Conservation (phyloP, 192 early-diverging fungal genomes). For the Podochytrium sp. region DNA sequence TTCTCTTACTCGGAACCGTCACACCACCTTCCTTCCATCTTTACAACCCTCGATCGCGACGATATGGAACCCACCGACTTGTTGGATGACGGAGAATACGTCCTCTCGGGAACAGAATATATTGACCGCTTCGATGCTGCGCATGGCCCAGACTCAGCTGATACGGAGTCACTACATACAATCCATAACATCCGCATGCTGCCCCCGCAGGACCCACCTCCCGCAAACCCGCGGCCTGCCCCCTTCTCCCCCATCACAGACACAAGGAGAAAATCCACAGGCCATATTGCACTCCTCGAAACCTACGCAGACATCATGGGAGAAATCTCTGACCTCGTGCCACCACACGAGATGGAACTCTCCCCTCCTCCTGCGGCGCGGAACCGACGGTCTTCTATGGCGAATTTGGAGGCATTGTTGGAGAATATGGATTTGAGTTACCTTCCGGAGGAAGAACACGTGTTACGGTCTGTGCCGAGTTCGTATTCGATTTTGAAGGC, state of each 20-base stretch:
- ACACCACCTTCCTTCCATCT: not conserved
- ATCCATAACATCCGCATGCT: conserved; percentile 22
- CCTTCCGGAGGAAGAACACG: not conserved
- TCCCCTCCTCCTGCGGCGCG: no score
- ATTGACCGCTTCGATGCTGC: conserved; percentile 5
- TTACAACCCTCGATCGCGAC: not conserved
- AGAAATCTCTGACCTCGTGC: conserved; percentile 20
- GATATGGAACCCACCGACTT: not conserved
- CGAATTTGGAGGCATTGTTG: not conserved
- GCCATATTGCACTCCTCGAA: conserved; percentile 2
- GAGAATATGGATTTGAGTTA: not conserved
- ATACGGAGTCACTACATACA: conserved; percentile 8
- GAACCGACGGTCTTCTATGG: no score
- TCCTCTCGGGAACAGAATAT: not conserved
- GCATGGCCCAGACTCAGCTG: not conserved
- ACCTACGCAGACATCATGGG: conserved; percentile 24
- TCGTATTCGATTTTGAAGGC: not conserved
- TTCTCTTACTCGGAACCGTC: conserved; percentile 21
- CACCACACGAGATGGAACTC: no score
- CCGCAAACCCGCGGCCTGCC: not conserved
- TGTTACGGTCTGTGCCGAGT: not conserved
- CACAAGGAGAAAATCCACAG: not conserved
- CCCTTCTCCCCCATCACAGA: not conserved
- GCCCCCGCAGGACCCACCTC: not conserved
- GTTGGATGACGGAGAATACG: not conserved